Evolutionary conservation across 352 stramenopile genomes (phyloP), one percentile per base, ranked within the genome.

Genomic region (Phytopythium mirpurense): DNA sequence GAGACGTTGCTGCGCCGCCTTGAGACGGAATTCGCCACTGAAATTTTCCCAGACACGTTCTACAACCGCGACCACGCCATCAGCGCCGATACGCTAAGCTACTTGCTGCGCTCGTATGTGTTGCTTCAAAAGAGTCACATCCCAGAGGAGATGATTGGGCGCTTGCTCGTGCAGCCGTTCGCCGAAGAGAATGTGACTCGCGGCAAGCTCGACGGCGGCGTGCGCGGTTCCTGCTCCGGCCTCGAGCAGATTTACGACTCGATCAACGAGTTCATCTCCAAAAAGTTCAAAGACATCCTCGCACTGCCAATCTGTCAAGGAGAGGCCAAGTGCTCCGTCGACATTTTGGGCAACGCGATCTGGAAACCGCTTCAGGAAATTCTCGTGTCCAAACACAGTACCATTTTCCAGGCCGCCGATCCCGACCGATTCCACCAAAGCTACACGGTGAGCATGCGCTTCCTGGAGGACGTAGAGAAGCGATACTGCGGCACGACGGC

Each of bases 11-110:
- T 90, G 24, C 67, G 68, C 21, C 73, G 78, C n/a, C 64, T 93
- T 6, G 83, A 95, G 63, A 90, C 85, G 1, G 85, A 95, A 54
- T 86, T 95, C 36, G 72, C 81, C 29, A 91, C 85, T 11, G 83
- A 95, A 54, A 88, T 95, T 34, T 85, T 93, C 15, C 85, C 85
- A 0, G 85, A 95, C 55, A 91, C 82, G 12, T 94, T 94, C 40
- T 95, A 95, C 65, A 80, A 80, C 44, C 81, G 83, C 3, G 83
- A 93, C 34, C 85, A 92, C 41, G 12, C 68, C 0, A 84, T 95
- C 48, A 93, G 71, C 23, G 65, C 74, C 0, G 31, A 65, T 8
- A 80, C 73, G 2, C 62, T 95, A 18, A 85, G 74, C 54, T 90
- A 83, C 37, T 59, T 93, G 36, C 49, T 95, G 31, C 74, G 80